Evolutionary conservation across 2,329 filamentous ascomycete genomes (phyloP), one percentile per base, ranked within the genome.

Genomic region (Neofusicoccum laricinum): DNA sequence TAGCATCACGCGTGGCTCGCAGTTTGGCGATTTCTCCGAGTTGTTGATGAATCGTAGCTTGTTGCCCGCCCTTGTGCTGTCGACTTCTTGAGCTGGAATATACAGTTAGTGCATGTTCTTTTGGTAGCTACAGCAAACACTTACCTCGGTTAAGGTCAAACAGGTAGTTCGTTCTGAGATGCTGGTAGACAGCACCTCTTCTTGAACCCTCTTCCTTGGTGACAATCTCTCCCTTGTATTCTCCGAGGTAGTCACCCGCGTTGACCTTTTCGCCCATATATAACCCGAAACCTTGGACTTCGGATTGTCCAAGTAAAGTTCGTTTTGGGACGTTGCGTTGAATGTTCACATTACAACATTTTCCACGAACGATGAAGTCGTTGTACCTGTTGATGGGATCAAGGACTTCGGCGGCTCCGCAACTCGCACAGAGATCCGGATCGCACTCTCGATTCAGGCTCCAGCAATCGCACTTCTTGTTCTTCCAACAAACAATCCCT

Each of bases 11-110:
- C 85, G 85, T 1, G 90, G 85, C 67, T 88, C 86, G 71, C 88
- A 88, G 62, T 89, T 90, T 73, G 68, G 79, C 70, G 74, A 75
- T 49, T 76, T 74, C 53, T 82, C 80, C 1, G 90, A 88, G 70
- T 94, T 90, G 75, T 96, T 95, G 74, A 95, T 92, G 76, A 93
- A 95, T 3, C 92, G 87, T 51, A 90, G 88, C 67, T 93, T 88
- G 73, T 94, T 95, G 57, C 91, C 91, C 68, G 90, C 90, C 46
- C 87, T 87, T 19, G 89, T 90, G 6, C 88, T 88, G 72, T 95
- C 92, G 17, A 95, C 78, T 38, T 81, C 80, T 68, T 85, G 82
- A 11, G 77, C 72, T 76, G 62, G 4, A 46, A 15, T 10, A 19
- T 25, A 10, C 2, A 21, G 59, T 70, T 51, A 71, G 67, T 14